Base-by-base conservation (phyloP, 2,329 filamentous ascomycete genomes). In the Penicillium sp. region DNA sequence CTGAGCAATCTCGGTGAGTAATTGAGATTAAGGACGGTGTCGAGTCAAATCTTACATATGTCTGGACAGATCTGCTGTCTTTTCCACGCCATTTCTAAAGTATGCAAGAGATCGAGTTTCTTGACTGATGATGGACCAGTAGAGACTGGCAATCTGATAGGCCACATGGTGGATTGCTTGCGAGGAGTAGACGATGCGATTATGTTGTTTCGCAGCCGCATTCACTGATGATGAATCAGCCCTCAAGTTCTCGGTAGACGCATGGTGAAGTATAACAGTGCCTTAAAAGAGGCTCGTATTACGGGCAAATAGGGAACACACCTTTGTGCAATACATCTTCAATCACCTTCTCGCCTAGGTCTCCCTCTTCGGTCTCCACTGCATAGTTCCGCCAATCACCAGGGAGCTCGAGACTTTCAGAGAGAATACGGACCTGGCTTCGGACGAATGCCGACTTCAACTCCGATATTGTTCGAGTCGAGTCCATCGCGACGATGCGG, bases 81-180 rank as follows among this genome's bases (percentile, higher is more conserved):
- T 69, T 43, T 73, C 72, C 11, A 76, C 59, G 1, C 66, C 65
- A 16, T 57, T 64, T 35, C 57, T 56, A 31, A 65, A 56, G 2
- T 61, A 52, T 30, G 53, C 55, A 43, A 56, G 56, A 30, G 51
- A 63, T 14, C 60, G 63, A 8, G 62, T 56, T 16, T 69, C 71
- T 20, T 70, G 70, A 13, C 67, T 73, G 28, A 77, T 74, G 0
- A 74, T 67, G n/a, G 76, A 71, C 79, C 79, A 81, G 62, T 82
- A 82, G 24, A 82, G 64, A 22, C 70, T 73, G 59, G 81, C 76
- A 55, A 83, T 80, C 62, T 82, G 79, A 54, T 80, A 76, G 18
- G 79, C 78, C 46, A 82, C 73, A 67, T 82, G 79, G 44, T 81
- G 76, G 46, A 79, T 77, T 35, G 80, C 79, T 58, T 81, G 77